Evolutionary conservation across 1,284 basidiomycete species (phyloP), one percentile per base, ranked within the genome.

Genomic region (Volvariella surrecta): DNA sequence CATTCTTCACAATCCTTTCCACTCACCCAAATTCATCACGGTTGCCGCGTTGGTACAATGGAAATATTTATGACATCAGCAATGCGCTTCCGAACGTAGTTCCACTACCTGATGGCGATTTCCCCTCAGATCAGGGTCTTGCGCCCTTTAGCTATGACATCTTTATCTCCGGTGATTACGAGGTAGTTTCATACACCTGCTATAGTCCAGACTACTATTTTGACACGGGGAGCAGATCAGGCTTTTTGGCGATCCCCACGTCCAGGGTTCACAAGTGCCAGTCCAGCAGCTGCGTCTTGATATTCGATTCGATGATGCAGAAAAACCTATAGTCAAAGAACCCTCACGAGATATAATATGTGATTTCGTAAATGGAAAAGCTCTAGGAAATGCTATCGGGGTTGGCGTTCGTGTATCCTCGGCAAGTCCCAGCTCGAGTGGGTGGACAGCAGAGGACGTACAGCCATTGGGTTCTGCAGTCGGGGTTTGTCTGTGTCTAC

Each of bases 161-260:
- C 13, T 72, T 74, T 54, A 64, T 82, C 15, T 79, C 77, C 48
- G 79, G 77, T 4, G 82, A 87, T 53, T 85, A 84, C 51, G 87
- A 89, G 68, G 82, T 79, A 52, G 45, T 55, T 43, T 28, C 35
- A 34, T 7, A 20, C 16, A 15, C 38, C 54, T 52, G 49, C n/a
- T 32, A 17, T 24, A 32, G 7, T 40, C 22, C 19, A 19, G 16
- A n/a, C 39, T 24, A 28, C 24, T 46, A 39, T 41, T n/a, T 37
- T 35, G 3, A 15, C 43, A 41, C 37, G 49, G 30, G 44, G 18
- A 39, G 18, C 50, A 88, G 83, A 87, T 89, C 46, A 66, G 86
- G 45, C 66, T 89, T 15, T 89, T 89, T 54, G 87, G 86, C 7
- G 84, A 86, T 54, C 83, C 86, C 1, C 58, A 54, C 31, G 59